A percentile compares a stretch with the other conserved stretches of the same genome.
phyloP scores from a whole-genome alignment of 2,329 filamentous ascomycete genomes.

The Pyrenochaeta sp. region DNA sequence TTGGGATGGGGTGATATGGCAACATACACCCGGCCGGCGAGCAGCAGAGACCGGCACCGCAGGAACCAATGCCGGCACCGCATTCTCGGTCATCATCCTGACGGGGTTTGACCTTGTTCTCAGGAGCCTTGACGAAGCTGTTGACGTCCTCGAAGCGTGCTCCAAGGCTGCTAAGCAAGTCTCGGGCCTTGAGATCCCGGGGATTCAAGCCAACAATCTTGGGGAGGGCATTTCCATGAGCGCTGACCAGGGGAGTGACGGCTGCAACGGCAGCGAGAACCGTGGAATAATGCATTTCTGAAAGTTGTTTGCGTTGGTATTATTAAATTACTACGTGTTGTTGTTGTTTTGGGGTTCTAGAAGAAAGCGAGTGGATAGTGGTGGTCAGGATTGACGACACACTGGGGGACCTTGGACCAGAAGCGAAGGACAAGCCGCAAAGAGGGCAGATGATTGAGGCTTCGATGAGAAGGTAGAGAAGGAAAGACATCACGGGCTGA shows the following conservation, averaged over 20 bases:
- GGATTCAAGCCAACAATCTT: conserved; percentile 47
- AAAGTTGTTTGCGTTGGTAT: conserved; percentile 26
- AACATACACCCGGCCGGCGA: conserved; percentile 42
- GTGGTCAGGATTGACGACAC: conserved; percentile 33
- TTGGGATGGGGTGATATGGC: not conserved
- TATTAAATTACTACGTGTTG: conserved; percentile 32
- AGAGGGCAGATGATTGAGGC: conserved; percentile 24
- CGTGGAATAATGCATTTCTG: conserved; percentile 45
- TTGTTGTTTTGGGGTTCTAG: conserved; percentile 13
- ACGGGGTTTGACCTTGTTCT: conserved; percentile 32
- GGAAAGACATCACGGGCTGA: conserved; percentile 12
- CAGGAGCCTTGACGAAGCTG: conserved; percentile 21
- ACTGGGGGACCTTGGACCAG: conserved; percentile 33
- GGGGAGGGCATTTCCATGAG: conserved; percentile 42
- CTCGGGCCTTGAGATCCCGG: conserved; percentile 45
- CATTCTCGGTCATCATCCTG: conserved; percentile 47
- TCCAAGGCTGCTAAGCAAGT: conserved; percentile 40
- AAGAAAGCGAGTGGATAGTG: conserved; percentile 46
- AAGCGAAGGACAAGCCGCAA: conserved; percentile 27
- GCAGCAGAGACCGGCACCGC: conserved; percentile 47
- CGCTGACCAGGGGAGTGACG: conserved; percentile 39
- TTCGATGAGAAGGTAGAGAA: conserved; percentile 26
- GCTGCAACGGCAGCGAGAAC: conserved; percentile 41
- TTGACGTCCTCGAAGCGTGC: conserved; percentile 35
- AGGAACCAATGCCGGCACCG: conserved; percentile 40